Conservation (phyloP, 2,329 filamentous ascomycete species). For the Aschersonia sp. region DNA sequence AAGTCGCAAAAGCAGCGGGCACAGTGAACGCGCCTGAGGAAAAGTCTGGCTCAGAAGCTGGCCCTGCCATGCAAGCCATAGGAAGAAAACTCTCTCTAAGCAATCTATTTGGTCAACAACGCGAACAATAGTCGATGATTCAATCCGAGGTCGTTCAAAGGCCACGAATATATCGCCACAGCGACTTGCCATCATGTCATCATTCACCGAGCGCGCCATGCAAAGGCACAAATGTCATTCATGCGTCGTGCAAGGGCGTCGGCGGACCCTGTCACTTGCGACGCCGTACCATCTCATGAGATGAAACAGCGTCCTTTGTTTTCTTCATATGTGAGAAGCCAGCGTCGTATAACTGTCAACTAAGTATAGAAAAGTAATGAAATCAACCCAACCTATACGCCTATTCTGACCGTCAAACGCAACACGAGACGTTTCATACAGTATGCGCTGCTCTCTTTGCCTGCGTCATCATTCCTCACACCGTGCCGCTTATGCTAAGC, state of each 20-base stretch:
- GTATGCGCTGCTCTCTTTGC: neutral
- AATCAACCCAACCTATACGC: constrained; percentile 1
- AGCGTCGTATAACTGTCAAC: too few species aligned
- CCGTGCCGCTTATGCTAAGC: constrained; percentile 72
- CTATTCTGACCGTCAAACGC: neutral
- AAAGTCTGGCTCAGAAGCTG: constrained; percentile 17
- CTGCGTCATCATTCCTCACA: constrained; percentile 21
- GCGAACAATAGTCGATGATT: neutral
- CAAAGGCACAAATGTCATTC: too few species aligned
- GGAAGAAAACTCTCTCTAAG: constrained; percentile 28
- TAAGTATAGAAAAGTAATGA: neutral
- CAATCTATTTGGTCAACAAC: constrained; percentile 27
- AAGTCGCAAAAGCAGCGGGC: constrained; percentile 16
- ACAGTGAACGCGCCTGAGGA: constrained; percentile 13
- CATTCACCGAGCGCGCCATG: too few species aligned
- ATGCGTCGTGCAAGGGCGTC: too few species aligned
- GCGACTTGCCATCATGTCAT: too few species aligned
- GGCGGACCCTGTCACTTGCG: too few species aligned
- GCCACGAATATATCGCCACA: too few species aligned
- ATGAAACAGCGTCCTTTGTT: too few species aligned
- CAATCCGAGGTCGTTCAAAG: too few species aligned
- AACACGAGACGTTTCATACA: neutral
- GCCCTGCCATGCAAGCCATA: constrained; percentile 28
- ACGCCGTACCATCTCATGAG: too few species aligned
- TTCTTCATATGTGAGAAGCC: too few species aligned